These are phyloP conservation scores for Penicillium simplicissimum DNA, from an alignment of 495 filamentous ascomycete species.

Conservation along the genomic window DNA sequence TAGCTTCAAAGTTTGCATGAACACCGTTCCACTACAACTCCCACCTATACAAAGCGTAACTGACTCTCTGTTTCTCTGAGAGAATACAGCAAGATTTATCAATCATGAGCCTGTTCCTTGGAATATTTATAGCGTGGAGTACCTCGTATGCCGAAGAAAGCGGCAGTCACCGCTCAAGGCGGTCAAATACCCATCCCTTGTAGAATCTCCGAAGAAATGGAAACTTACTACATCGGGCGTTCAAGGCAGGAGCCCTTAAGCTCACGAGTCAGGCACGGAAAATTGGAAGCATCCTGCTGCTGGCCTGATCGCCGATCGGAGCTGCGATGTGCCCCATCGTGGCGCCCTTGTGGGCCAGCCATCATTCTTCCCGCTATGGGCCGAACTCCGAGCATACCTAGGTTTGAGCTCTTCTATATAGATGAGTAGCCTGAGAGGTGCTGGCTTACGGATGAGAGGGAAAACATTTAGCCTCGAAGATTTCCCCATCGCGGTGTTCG, in stretches of 20 bases:
- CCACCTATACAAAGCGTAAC: too few relatives aligned
- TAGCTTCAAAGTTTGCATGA: too few relatives aligned
- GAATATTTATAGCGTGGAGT: too few relatives aligned
- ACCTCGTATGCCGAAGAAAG: neutral
- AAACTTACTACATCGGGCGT: too few relatives aligned
- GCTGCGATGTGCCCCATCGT: neutral
- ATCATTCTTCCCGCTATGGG: neutral
- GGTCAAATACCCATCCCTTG: neutral
- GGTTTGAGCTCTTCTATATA: neutral
- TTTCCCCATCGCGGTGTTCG: neutral
- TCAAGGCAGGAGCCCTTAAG: neutral
- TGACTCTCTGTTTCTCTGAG: too few relatives aligned
- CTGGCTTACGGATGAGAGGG: neutral
- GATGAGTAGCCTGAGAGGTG: neutral
- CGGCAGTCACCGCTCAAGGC: neutral
- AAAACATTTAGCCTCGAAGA: neutral
- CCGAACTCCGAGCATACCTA: neutral
- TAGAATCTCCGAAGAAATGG: too few relatives aligned
- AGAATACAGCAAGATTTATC: too few relatives aligned
- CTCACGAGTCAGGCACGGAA: neutral
- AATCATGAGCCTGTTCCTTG: too few relatives aligned
- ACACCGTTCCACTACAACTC: too few relatives aligned
- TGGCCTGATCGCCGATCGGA: neutral
- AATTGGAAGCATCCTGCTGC: neutral
- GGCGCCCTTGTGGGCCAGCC: neutral